Conservation (phyloP, 192 early-diverging fungal genomes). For the Coemansia sp. region DNA sequence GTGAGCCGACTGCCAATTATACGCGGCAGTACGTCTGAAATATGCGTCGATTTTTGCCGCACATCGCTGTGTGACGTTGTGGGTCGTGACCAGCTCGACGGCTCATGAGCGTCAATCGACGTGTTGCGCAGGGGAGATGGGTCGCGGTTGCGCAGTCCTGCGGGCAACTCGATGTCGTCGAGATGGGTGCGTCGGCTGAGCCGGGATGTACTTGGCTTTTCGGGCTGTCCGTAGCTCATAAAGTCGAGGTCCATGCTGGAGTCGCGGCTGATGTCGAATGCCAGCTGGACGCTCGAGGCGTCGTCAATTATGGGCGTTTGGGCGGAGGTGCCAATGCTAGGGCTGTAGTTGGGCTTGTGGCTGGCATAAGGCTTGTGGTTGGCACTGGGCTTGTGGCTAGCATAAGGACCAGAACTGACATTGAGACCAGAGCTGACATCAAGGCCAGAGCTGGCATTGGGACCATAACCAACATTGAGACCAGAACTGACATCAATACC, state of each 20-base stretch:
- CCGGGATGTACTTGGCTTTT: conserved; percentile 9
- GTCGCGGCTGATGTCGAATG: conserved; percentile 32
- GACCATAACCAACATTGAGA: neutral
- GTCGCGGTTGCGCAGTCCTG: conserved; percentile 39
- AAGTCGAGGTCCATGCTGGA: conserved; percentile 31
- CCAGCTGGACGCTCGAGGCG: conserved; percentile 26
- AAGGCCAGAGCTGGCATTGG: no score
- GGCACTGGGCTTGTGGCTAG: neutral
- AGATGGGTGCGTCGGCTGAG: conserved; percentile 38
- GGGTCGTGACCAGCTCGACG: conserved; percentile 38
- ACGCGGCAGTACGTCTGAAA: conserved; percentile 47
- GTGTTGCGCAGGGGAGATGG: neutral
- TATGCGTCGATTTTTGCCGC: conserved; percentile 30
- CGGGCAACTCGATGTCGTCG: conserved; percentile 40
- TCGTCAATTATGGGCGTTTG: conserved; percentile 14
- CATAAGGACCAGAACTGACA: no score
- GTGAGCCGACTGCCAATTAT: conserved; percentile 50
- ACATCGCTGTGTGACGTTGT: conserved; percentile 29
- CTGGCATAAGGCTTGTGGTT: neutral
- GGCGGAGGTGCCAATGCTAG: conserved; percentile 10
- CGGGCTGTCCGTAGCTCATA: conserved; percentile 2
- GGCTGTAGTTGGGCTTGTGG: neutral
- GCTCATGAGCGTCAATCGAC: conserved; percentile 3
- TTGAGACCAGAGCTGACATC: no score
- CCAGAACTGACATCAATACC: neutral